Conservation (phyloP, 2,329 filamentous ascomycete genomes). For the Sporothrix humicola region DNA sequence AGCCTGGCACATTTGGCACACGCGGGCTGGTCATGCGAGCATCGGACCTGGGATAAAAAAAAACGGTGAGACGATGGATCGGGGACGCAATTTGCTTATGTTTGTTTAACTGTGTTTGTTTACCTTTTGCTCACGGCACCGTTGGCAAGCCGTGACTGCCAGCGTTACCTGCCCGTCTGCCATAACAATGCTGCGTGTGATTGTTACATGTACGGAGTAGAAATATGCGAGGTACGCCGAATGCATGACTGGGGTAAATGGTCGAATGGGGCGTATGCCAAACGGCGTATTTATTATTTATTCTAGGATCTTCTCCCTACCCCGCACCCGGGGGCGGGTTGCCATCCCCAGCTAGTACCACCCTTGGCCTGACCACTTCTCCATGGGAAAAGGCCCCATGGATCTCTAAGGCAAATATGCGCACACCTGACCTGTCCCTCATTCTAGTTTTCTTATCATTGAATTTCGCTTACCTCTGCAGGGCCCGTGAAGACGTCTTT, state of each 20-base stretch:
- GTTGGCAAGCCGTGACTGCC: constrained; percentile 11
- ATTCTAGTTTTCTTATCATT: too few species aligned
- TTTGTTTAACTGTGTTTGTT: not conserved
- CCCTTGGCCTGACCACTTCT: too few species aligned
- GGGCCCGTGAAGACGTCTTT: too few species aligned
- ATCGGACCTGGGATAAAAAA: constrained; percentile 4
- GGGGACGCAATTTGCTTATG: too few species aligned
- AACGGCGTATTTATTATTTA: not conserved
- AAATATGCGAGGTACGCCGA: not conserved
- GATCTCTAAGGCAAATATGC: too few species aligned
- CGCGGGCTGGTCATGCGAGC: constrained; percentile 11
- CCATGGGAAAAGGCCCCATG: too few species aligned
- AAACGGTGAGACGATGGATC: not conserved
- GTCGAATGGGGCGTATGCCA: not conserved
- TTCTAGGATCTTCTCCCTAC: not conserved
- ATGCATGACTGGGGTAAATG: not conserved
- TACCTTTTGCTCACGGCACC: constrained; percentile 23
- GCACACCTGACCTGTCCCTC: too few species aligned
- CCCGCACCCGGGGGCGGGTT: not conserved
- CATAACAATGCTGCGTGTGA: constrained; percentile 6
- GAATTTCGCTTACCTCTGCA: too few species aligned
- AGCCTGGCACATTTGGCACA: constrained; percentile 12
- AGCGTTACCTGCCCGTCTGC: constrained; percentile 3
- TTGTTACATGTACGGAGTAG: not conserved
- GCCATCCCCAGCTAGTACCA: too few species aligned